Percentiles rank a stretch among this genome's conserved stretches.
These are phyloP conservation scores for Actinomortierella ambigua DNA, from an alignment of 371 early-diverging fungal genomes.

Conservation along the genomic window DNA sequence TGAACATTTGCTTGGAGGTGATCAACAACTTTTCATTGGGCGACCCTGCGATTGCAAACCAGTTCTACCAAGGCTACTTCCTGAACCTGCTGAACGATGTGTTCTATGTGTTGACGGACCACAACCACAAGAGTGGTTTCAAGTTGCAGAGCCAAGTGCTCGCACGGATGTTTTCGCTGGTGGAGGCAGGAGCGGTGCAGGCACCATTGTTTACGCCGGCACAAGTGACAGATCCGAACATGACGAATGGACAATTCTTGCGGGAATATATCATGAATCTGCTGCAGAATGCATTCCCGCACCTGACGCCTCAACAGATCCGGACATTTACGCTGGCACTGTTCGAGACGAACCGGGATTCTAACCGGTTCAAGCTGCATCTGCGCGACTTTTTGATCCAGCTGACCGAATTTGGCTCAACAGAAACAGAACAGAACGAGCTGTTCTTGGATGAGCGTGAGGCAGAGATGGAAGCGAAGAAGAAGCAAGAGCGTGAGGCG, in stretches of 20 bases:
- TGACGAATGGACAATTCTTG: constrained; percentile 81
- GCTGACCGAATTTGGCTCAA: constrained; percentile 56
- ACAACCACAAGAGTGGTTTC: constrained; percentile 97
- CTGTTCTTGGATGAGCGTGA: constrained; percentile 94
- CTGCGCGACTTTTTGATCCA: constrained; percentile 97
- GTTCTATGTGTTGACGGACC: constrained; percentile 95
- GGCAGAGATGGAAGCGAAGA: constrained; percentile 80
- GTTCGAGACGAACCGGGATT: constrained; percentile 79
- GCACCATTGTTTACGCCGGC: constrained; percentile 83
- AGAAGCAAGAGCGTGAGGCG: constrained; percentile 79
- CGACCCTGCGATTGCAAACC: constrained; percentile 79
- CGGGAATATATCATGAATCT: constrained; percentile 81
- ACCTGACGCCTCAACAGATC: constrained; percentile 89
- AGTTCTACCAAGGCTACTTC: constrained; percentile 91
- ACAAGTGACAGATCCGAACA: constrained; percentile 70
- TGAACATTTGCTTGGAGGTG: constrained; percentile 85
- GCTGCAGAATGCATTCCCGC: constrained; percentile 90
- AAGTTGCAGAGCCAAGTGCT: constrained; percentile 90
- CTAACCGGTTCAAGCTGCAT: constrained; percentile 85
- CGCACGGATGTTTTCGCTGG: constrained; percentile 86
- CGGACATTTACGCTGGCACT: constrained; percentile 87
- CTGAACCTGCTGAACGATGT: constrained; percentile 91
- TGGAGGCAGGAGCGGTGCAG: constrained; percentile 79
- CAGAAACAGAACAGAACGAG: constrained; percentile 76
- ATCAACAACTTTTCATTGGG: constrained; percentile 77